Conservation (phyloP, 2,329 filamentous ascomycete species). For the Pseudocercospora macadamiae region DNA sequence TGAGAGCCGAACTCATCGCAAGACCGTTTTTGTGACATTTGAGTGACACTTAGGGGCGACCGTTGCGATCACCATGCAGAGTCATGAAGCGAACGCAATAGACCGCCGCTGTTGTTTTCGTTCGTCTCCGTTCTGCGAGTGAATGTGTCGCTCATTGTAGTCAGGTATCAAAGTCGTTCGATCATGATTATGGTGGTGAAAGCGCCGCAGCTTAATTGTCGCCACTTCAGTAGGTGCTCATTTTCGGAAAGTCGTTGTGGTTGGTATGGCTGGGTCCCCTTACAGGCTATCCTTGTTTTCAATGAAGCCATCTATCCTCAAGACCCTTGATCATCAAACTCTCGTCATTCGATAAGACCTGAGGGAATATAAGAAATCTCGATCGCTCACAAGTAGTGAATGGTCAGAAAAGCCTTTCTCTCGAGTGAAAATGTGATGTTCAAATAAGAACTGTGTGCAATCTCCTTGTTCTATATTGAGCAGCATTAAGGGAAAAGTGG, state of each 20-base stretch:
- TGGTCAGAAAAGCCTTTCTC: too few species aligned
- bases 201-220: too few species aligned
- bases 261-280: neutral
- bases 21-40: neutral
- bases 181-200: too few species aligned
- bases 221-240: neutral
- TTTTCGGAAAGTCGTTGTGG: neutral
- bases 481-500: too few species aligned
- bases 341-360: neutral
- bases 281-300: neutral
- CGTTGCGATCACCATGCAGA: neutral
- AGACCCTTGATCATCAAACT: constrained; percentile 3
- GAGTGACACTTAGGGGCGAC: neutral
- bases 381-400: neutral
- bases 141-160: too few species aligned
- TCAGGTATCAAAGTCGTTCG: too few species aligned
- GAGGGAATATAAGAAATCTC: neutral
- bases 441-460: too few species aligned
- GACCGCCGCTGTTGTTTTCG: too few species aligned
- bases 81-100: too few species aligned
- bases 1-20: neutral
- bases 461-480: too few species aligned
- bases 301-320: neutral
- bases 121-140: too few species aligned
- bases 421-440: too few species aligned